Base-by-base conservation (phyloP, 1,284 basidiomycete genomes). In the Pseudozyma sp. region DNA sequence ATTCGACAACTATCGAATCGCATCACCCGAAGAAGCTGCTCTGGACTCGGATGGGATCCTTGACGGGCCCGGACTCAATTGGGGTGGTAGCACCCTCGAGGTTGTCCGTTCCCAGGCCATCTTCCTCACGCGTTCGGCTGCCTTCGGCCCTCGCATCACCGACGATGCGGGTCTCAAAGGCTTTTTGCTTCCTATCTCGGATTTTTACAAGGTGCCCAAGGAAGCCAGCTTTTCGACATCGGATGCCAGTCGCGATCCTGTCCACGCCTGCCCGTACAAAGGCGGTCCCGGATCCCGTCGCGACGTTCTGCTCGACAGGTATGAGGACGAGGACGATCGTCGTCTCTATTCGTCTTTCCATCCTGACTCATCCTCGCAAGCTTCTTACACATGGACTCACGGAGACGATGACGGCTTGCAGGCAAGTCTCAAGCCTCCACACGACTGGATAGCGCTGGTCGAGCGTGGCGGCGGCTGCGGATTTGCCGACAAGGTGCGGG, bases 391-490 rank as follows among this genome's bases (percentile, higher is more conserved):
- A 7, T 60, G 56, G 63, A 68, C 61, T 2, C 56, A 64, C 17
- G 43, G 64, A 10, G 29, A 56, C 9, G 54, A 51, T 14, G 30
- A 31, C 17, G 35, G 24, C 14, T 5, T 24, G 4, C 49, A 62
- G 1, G 33, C 35, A 30, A 11, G 42, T 33, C 5, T 51, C 30
- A 63, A 52, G 37, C 83, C 83, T 16, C 79, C 79, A 0, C 39
- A 64, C 16, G 63, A 83, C 54, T 84, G 81, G 81, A 80, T 84
- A 34, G 83, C 83, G 2, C 59, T 84, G 0, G 76, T 83, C 0
- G 80, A 83, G 62, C 73, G 83, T 11, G 78, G 79, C 13, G 79
- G 80, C 10, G 63, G 65, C 16, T 84, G 83, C 37, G 58, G 79
- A 7, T 84, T 84, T 29, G 80, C 74, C 24, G 67, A 75, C 45